Evolutionary conservation across 192 early-diverging fungal genomes (phyloP), one percentile per base, ranked within the genome.

Genomic region (Podila clonocystis): DNA sequence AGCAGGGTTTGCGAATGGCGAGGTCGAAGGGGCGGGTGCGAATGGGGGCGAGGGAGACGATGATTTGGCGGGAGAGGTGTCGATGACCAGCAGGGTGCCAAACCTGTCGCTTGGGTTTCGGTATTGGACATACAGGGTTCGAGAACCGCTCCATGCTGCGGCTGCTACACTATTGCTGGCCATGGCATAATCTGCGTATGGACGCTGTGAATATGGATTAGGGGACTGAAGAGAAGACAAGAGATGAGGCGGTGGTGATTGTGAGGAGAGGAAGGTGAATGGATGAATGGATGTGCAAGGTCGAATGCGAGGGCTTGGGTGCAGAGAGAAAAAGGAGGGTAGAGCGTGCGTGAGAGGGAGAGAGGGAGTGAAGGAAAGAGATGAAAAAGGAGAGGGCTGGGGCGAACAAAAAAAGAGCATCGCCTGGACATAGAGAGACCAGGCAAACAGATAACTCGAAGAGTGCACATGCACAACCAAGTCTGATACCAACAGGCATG

Each of bases 191-290:
- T 36, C 34, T 36, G 34, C 5, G 31, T 31, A 5, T 11, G 9
- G 9, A 36, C 7, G 9, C 34, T 36, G 34, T 36, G 34, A 36
- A 36, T 36, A 9, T 9, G 34, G 9, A 36, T 36, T 36, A 11
- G 34, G 9, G 9, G 6, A 0, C 0, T 9, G 7, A 7, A 7
- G 33, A 34, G 34, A 36, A 11, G 34, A 36, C 9, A 36, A 36
- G 34, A 36, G 34, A 36, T 8, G 9, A 36, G 34, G 34, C 34
- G 34, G 34, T 9, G 34, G 34, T 36, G 9, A 36, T 36, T 36
- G 55, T 5, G 55, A 57, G 22, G 65, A 66, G 28, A 57, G 29
- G 45, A 20, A 29, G 24, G 34, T 9, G 63, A 57, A 63, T 59
- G 61, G 61, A 33, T 7, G 9, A 33, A 63, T 12, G 20, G 24